Evolutionary conservation across 768 basidiomycete genomes (phyloP).

Genomic region (Galerina marginata): DNA sequence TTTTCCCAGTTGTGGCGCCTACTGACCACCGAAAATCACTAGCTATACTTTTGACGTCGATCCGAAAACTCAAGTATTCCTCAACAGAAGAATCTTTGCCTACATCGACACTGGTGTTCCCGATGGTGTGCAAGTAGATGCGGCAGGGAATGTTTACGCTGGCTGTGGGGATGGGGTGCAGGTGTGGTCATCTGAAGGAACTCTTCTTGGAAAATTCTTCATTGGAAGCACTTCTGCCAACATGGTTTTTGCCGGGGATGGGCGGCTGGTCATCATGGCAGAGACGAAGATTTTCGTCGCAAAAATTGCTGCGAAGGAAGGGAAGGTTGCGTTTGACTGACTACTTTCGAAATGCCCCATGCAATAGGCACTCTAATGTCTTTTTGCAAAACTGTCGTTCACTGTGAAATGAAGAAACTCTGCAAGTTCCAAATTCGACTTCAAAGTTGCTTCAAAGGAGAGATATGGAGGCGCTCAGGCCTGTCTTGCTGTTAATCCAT

Average conservation of each 20-base stretch:
- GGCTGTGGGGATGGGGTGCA: conserved; percentile 71
- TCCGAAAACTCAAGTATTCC: conserved; percentile 53
- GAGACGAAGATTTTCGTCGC: conserved; percentile 52
- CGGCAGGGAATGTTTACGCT: conserved; percentile 65
- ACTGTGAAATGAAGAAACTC: too few species aligned
- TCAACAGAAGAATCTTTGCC: conserved; percentile 67
- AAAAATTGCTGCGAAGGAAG: conserved; percentile 46
- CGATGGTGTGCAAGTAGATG: conserved; percentile 70
- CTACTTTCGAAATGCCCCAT: too few species aligned
- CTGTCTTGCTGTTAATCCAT: too few species aligned
- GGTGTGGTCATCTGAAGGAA: conserved; percentile 66
- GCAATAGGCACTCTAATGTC: too few species aligned
- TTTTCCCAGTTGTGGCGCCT: background rate
- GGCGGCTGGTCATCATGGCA: conserved; percentile 46
- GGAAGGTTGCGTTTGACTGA: background rate
- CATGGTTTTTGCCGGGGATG: conserved; percentile 47
- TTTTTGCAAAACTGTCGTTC: too few species aligned
- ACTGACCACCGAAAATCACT: background rate
- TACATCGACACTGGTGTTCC: conserved; percentile 66
- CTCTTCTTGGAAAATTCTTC: conserved; percentile 51
- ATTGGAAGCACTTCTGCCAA: conserved; percentile 43
- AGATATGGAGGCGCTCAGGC: too few species aligned
- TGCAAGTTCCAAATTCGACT: too few species aligned
- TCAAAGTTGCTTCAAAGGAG: too few species aligned
- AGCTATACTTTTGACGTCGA: conserved; percentile 78